These are phyloP conservation scores for Crithidia fasciculata DNA, from an alignment of 208 protist species.

Conservation along the genomic window DNA sequence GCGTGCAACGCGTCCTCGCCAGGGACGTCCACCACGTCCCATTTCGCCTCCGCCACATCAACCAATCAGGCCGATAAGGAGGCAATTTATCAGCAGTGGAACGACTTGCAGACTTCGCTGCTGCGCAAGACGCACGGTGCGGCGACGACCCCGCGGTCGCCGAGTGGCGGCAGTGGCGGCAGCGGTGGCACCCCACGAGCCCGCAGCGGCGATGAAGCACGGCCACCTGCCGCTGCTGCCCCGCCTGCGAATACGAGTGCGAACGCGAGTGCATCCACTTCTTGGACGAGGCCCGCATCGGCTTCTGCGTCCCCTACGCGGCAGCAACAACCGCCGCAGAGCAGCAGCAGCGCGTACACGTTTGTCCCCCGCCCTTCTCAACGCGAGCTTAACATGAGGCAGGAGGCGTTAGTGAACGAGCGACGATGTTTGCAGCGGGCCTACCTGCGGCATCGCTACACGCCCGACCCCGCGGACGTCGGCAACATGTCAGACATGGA, in stretches of 20 bases:
- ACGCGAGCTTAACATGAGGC: slow-evolving; percentile 29
- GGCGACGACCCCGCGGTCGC: not conserved
- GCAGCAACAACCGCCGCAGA: not conserved
- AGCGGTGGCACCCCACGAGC: too few relatives aligned
- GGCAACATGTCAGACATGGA: slow-evolving; percentile 79
- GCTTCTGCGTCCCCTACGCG: not conserved
- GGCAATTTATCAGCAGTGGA: slow-evolving; percentile 6
- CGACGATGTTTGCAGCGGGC: slow-evolving; percentile 48
- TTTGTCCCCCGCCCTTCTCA: not conserved
- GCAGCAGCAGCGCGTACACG: not conserved
- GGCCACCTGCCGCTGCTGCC: too few relatives aligned
- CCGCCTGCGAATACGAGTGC: too few relatives aligned
- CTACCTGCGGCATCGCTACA: slow-evolving; percentile 59
- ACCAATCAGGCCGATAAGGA: not conserved
- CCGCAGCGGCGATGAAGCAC: too few relatives aligned
- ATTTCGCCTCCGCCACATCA: slow-evolving; percentile 1
- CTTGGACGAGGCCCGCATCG: not conserved
- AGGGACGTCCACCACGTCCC: not conserved
- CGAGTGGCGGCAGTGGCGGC: too few relatives aligned
- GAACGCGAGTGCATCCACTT: not conserved
- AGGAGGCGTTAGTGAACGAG: slow-evolving; percentile 52
- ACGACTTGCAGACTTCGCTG: slow-evolving; percentile 12
- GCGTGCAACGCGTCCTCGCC: not conserved
- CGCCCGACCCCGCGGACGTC: slow-evolving; percentile 66
- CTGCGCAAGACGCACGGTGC: not conserved